Evolutionary conservation across 2,329 filamentous ascomycete species (phyloP).

Genomic region (Penicillium sclerotiorum): DNA sequence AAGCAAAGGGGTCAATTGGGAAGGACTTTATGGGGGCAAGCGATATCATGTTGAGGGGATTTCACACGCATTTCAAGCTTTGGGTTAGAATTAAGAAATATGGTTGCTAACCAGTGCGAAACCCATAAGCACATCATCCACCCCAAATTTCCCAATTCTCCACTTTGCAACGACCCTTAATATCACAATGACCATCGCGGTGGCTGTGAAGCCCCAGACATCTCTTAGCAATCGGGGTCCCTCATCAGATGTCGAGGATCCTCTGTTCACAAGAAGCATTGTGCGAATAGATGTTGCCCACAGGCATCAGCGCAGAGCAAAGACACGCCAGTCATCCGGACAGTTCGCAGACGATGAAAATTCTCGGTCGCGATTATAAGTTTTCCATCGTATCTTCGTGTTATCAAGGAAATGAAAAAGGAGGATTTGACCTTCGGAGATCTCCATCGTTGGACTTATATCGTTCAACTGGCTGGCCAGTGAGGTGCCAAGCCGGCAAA

Average conservation of each 20-base stretch:
- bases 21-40: not conserved
- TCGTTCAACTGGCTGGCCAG: not conserved
- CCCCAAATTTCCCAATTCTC: constrained; percentile 23
- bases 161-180: constrained; percentile 26
- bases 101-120: constrained; percentile 24
- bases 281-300: not conserved
- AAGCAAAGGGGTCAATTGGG: constrained; percentile 7
- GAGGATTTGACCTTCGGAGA: constrained; percentile 9
- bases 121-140: constrained; percentile 28
- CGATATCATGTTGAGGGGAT: not conserved
- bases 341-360: not conserved
- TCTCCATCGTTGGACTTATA: constrained; percentile 17
- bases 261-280: constrained; percentile 14
- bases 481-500: not conserved
- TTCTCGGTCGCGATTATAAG: constrained; percentile 5
- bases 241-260: not conserved
- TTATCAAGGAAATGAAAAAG: constrained; percentile 7
- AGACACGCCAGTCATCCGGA: not conserved
- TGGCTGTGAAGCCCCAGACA: constrained; percentile 23
- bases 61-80: no score
- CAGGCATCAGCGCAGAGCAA: constrained; percentile 2
- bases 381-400: constrained; percentile 4
- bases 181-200: constrained; percentile 18
- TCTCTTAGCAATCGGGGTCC: constrained; percentile 23
- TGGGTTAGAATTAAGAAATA: not conserved